Evolutionary conservation across 2,329 filamentous ascomycete genomes (phyloP), one percentile per base, ranked within the genome.

Genomic region (Hymenoscyphus repandus): DNA sequence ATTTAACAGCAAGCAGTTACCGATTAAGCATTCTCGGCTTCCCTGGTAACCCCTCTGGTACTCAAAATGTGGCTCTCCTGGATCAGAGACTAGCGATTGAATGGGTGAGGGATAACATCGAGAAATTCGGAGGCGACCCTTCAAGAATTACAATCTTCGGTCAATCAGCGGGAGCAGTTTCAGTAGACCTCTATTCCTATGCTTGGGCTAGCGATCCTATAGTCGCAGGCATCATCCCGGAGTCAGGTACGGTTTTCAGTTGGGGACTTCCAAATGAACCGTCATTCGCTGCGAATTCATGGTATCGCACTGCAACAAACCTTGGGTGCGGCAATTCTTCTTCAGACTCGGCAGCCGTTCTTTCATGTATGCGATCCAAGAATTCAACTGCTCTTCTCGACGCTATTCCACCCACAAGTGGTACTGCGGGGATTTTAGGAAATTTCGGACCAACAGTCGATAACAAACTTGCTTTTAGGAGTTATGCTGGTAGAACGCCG

Each of bases 51-150:
- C 61, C 59, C 5, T 32, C 27, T 5, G 45, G 52, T 5, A 47
- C 54, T 5, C 52, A 53, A 1, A 89, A 89, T 55, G 67, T 84
- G 9, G 85, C 84, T 1, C 65, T 86, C 43, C 71, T 75, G 53
- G 83, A 87, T 60, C 82, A 86, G 65, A 73, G 78, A 56, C 62
- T 76, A 9, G 73, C 79, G 5, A 69, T 86, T 13, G 69, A 72
- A 54, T 86, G 83, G 83, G 74, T 86, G 22, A 70, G 73, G 51
- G 69, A 75, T 22, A 85, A 85, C 62, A 78, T 83, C 45, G 74
- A 64, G 2, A 68, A 67, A 2, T 83, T 86, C 63, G 82, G 82
- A 0, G 83, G 82, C 1, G 77, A 85, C 55, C 68, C 69, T 1
- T 65, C 66, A 1, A 74, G 78, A 51, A 73, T 86, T 31, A 77